Percentiles rank a stretch among this genome's conserved stretches.
Conservation (phyloP, 2,329 filamentous ascomycete species). For the Alternaria hordeiaustralica region DNA sequence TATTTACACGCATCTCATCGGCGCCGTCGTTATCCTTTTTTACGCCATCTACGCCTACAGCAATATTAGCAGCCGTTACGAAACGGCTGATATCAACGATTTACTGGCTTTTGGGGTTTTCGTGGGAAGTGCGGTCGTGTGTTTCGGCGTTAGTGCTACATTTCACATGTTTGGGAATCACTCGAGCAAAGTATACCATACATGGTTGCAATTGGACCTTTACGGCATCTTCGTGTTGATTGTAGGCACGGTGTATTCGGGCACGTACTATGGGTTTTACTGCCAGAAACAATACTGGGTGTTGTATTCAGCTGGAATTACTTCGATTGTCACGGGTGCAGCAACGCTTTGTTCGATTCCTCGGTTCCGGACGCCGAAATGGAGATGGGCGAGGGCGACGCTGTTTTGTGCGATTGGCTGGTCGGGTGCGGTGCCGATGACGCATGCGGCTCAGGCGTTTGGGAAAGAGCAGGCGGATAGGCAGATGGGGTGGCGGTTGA, state of each 20-base stretch:
- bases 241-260: conserved; percentile 9
- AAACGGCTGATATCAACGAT: conserved; percentile 1
- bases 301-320: conserved; percentile 4
- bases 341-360: conserved; percentile 8
- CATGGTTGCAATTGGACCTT: conserved; percentile 4
- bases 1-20: conserved; percentile 9
- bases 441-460: conserved; percentile 12
- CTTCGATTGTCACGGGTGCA: neutral
- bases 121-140: neutral
- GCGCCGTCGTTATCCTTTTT: neutral
- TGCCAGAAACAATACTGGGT: conserved; percentile 6
- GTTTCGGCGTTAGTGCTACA: conserved; percentile 9
- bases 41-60: neutral
- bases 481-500: conserved; percentile 13
- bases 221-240: conserved; percentile 12
- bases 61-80: neutral
- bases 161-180: conserved; percentile 10
- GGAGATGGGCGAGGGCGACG: conserved; percentile 7
- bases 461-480: conserved; percentile 8
- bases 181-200: conserved; percentile 6
- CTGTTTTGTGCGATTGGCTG: conserved; percentile 11
- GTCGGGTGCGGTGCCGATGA: conserved; percentile 11
- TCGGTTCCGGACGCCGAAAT: conserved; percentile 5
- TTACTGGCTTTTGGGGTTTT: conserved; percentile 8
- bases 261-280: conserved; percentile 10